Evolutionary conservation across 495 filamentous ascomycete genomes (phyloP).

Genomic region (Talaromyces ruber): DNA sequence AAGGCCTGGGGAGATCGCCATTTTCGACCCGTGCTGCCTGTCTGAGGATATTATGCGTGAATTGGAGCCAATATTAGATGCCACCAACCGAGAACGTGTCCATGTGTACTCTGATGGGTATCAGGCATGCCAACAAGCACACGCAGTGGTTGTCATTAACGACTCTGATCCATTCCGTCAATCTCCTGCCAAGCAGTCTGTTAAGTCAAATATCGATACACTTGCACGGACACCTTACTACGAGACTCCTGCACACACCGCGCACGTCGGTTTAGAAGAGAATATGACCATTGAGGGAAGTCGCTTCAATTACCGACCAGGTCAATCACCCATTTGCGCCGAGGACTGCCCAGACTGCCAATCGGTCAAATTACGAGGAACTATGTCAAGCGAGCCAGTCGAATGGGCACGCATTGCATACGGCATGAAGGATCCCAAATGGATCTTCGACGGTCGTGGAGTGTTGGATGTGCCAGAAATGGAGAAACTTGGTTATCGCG

Average conservation of each 20-base stretch:
- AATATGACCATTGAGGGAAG: not conserved
- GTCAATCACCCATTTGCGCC: conserved; percentile 7
- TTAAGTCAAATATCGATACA: not conserved
- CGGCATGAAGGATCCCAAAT: conserved; percentile 57
- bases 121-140: conserved; percentile 26
- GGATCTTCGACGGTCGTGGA: conserved; percentile 64
- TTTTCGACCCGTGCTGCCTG: conserved; percentile 66
- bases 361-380: conserved; percentile 8
- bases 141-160: conserved; percentile 28
- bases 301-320: not conserved
- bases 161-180: conserved; percentile 27
- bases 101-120: conserved; percentile 27
- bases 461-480: conserved; percentile 49
- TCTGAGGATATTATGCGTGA: conserved; percentile 34
- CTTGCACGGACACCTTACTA: not conserved
- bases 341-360: conserved; percentile 17
- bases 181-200: not conserved
- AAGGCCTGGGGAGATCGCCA: conserved; percentile 52
- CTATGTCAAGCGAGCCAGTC: conserved; percentile 19
- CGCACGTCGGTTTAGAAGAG: not conserved
- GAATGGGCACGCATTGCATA: conserved; percentile 45
- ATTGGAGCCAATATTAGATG: conserved; percentile 14
- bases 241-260: not conserved
- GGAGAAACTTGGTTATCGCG: conserved; percentile 44
- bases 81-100: conserved; percentile 11